phyloP scores from a whole-genome alignment of 2,329 filamentous ascomycete species.

The Colletotrichum incanum region DNA sequence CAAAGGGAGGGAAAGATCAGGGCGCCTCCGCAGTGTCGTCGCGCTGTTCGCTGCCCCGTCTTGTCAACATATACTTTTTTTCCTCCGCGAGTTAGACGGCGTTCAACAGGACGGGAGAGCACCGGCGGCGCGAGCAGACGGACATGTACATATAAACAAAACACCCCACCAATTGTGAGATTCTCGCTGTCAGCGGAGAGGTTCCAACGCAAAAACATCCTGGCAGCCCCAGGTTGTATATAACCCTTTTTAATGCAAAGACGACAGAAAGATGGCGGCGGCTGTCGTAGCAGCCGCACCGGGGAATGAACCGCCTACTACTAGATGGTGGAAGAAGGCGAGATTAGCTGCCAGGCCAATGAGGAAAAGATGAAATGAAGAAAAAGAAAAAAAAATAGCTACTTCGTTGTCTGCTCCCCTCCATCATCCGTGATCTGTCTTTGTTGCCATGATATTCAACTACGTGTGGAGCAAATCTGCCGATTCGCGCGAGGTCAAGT shows the following conservation, averaged over 20 bases:
- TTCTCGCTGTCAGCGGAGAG: conserved; percentile 27
- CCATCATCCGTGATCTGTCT: background rate
- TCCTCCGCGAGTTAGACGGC: background rate
- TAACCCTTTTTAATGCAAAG: conserved; percentile 43
- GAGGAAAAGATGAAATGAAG: conserved; percentile 39
- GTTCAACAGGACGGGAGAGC: background rate
- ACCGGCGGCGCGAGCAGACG: conserved; percentile 38
- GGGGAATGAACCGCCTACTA: background rate
- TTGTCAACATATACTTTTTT: background rate
- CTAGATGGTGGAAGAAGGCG: conserved; percentile 10
- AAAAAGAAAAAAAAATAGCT: conserved; percentile 16
- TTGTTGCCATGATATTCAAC: background rate
- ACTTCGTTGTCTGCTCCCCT: background rate
- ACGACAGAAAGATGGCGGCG: background rate
- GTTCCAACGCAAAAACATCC: conserved; percentile 4
- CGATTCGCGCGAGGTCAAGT: background rate
- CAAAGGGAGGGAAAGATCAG: background rate
- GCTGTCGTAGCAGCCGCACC: background rate
- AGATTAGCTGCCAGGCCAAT: conserved; percentile 18
- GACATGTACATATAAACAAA: conserved; percentile 34
- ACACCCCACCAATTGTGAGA: conserved; percentile 19
- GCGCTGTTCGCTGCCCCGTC: conserved; percentile 26
- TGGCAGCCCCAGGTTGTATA: conserved; percentile 35
- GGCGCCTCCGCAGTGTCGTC: conserved; percentile 32
- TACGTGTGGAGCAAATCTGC: background rate